A percentile compares a stretch with the other conserved stretches of the same genome.
phyloP scores from a whole-genome alignment of 2,329 filamentous ascomycete species.

The Scedosporium dehoogii region DNA sequence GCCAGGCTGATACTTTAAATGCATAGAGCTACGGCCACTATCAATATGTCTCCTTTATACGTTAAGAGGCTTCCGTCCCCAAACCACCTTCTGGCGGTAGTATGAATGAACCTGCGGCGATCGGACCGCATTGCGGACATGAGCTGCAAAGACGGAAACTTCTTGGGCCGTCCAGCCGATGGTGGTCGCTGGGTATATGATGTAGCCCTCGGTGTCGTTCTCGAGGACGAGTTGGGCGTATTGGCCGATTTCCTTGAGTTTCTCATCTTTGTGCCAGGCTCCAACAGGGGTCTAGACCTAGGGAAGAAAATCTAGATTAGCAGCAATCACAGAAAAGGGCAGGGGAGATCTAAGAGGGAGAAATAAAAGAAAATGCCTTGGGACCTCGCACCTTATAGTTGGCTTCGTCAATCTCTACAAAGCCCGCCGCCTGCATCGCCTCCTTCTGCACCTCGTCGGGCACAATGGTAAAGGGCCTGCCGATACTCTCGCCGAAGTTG shows the following conservation, averaged over 20 bases:
- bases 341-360: neutral
- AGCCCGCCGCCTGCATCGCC: constrained; percentile 23
- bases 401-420: constrained; percentile 30
- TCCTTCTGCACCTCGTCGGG: constrained; percentile 11
- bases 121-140: constrained; percentile 19
- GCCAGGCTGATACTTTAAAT: too few species aligned
- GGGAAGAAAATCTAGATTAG: neutral
- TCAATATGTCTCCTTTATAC: too few species aligned
- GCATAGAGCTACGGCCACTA: too few species aligned
- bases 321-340: neutral
- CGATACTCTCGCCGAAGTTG: constrained; percentile 17
- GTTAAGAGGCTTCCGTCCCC: constrained; percentile 16
- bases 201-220: constrained; percentile 13
- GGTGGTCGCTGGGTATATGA: constrained; percentile 15
- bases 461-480: constrained; percentile 16
- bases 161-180: constrained; percentile 22
- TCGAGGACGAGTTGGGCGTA: constrained; percentile 17
- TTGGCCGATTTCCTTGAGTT: constrained; percentile 29
- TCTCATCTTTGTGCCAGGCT: constrained; percentile 34
- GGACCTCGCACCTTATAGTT: constrained; percentile 23
- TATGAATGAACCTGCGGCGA: constrained; percentile 15
- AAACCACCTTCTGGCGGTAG: constrained; percentile 16
- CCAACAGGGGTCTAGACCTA: constrained; percentile 27
- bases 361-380: neutral
- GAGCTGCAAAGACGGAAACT: constrained; percentile 20